Base-by-base conservation (phyloP, 305 asterid genomes). In the Stenogyne calaminthoides region DNA sequence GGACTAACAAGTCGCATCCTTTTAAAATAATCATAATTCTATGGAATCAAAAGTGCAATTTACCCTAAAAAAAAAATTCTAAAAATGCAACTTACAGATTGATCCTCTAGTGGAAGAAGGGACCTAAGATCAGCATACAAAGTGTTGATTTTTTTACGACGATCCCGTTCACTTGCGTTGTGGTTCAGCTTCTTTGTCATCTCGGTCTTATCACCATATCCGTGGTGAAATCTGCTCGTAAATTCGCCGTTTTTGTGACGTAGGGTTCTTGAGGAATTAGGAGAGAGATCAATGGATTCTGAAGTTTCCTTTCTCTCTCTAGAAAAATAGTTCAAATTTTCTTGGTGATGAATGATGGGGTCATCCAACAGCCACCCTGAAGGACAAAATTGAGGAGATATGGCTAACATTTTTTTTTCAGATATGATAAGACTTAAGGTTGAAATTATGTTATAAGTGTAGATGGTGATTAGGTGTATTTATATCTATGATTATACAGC, bases 131-230 rank as follows among this genome's bases (percentile, higher is more conserved):
- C 72, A 25, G 86, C 68, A 70, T 90, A 92, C 81, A 92, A 66
- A 58, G 73, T 14, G 66, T 85, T 92, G 20, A 90, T 87, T 2
- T 65, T 85, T 69, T 84, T 85, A 7, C 98, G 95, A 10, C 97
- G 97, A 29, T 90, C 88, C 0, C 97, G 86, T 66, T 92, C 98
- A n/a, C 89, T 86, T 0, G 96, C 98, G 64, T 90, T 92, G 37
- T 90, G 98, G 70, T 85, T 84, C 51, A 88, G 79, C 80, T 92
- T 92, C 86, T 88, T 89, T 1, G 68, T 80, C 27, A 11, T 73
- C 9, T 9, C 73, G 34, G 7, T 57, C 81, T 1, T 55, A 9
- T 66, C 79, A 4, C 36, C 36, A 32, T 32, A 6, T 32, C 36
- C 36, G 1, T 36, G 19, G 9, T 70, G 5, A 46, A 63, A 74